Evolutionary conservation across 192 early-diverging fungal species (phyloP).

Genomic region (Thoreauomyces humboldtii): DNA sequence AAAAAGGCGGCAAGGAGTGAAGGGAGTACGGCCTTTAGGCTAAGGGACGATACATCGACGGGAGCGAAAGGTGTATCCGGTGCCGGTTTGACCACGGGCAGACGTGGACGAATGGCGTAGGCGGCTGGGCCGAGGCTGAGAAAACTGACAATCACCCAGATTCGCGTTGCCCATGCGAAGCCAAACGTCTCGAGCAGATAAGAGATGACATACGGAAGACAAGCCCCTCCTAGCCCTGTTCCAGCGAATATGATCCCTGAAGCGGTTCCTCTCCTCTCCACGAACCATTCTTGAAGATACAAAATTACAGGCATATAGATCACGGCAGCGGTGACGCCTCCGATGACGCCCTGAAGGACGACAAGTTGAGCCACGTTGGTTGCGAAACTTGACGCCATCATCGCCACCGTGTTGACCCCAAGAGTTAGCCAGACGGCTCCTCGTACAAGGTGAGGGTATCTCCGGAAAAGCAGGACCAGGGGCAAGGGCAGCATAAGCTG

Average conservation of each 20-base stretch:
- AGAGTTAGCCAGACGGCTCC: neutral
- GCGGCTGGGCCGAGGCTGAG: neutral
- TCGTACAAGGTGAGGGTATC: neutral
- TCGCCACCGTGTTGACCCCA: neutral
- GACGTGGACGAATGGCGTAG: neutral
- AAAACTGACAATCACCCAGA: neutral
- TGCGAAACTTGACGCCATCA: neutral
- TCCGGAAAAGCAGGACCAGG: neutral
- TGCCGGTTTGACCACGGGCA: neutral
- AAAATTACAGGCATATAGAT: neutral
- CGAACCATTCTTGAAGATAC: constrained; percentile 2
- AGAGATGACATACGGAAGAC: neutral
- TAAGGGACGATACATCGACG: neutral
- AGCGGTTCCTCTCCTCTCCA: neutral
- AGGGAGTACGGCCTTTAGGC: neutral
- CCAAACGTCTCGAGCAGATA: neutral
- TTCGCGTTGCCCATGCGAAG: neutral
- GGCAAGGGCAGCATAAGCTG: neutral
- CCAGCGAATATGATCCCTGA: neutral
- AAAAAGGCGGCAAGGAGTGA: neutral
- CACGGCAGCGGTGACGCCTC: neutral
- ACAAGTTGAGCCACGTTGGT: neutral
- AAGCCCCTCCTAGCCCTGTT: neutral
- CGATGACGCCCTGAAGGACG: neutral
- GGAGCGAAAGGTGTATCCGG: neutral